Evolutionary conservation across 768 basidiomycete genomes (phyloP).

Genomic region (Suillus variegatus): DNA sequence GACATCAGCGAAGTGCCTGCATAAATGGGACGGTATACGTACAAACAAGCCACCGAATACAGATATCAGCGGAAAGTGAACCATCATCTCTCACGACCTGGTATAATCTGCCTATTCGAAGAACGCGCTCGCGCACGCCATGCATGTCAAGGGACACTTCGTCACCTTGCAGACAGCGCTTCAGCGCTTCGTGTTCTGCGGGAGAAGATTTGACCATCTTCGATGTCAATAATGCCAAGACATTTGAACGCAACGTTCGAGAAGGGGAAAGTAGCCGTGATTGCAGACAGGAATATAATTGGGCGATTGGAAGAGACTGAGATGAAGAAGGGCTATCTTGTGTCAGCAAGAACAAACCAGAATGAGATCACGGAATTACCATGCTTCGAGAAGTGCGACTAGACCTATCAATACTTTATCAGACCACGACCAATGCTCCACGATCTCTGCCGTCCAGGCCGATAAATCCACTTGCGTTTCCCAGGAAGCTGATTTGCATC

Average conservation of each 20-base stretch:
- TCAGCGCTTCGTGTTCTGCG: constrained; percentile 54
- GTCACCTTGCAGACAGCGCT: constrained; percentile 77
- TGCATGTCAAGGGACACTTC: constrained; percentile 75
- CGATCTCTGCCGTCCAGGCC: constrained; percentile 47
- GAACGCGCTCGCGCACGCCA: constrained; percentile 81
- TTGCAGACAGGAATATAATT: constrained; percentile 54
- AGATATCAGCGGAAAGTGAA: constrained; percentile 55
- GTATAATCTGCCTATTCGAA: constrained; percentile 73
- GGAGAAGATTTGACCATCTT: constrained; percentile 44
- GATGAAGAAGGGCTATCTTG: constrained; percentile 21
- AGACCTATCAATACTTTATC: constrained; percentile 56
- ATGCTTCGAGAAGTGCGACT: constrained; percentile 45
- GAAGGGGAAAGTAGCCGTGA: constrained; percentile 72
- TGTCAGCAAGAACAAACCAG: constrained; percentile 1
- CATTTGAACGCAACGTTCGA: constrained; percentile 58
- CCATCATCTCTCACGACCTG: constrained; percentile 60
- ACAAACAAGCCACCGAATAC: constrained; percentile 76
- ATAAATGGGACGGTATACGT: constrained; percentile 19
- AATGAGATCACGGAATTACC: constrained; percentile 33
- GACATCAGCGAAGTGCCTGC: not conserved
- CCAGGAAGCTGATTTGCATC: constrained; percentile 35
- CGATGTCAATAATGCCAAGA: constrained; percentile 64
- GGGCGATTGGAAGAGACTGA: constrained; percentile 39
- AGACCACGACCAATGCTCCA: constrained; percentile 60
- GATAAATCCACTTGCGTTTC: constrained; percentile 44